Conservation (phyloP, 1,284 basidiomycete species). For the Puccinia coronata region DNA sequence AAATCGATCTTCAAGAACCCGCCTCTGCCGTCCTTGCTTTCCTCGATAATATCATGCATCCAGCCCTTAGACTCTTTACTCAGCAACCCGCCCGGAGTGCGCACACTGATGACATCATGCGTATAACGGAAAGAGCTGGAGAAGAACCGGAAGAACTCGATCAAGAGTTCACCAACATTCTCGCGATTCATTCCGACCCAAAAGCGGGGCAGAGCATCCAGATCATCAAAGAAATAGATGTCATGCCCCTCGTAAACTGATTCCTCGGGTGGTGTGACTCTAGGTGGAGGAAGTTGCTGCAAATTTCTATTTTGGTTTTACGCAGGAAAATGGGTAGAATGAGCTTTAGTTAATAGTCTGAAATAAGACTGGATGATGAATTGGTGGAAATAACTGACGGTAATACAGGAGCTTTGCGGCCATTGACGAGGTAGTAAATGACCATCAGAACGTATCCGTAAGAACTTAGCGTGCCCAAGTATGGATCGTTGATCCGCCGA, state of each 20-base stretch:
- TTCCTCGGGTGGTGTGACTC: constrained; percentile 65
- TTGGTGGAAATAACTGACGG: constrained; percentile 61
- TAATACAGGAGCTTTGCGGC: constrained; percentile 89
- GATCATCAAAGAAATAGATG: constrained; percentile 90
- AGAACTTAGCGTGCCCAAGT: constrained; percentile 91
- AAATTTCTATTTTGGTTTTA: constrained; percentile 54
- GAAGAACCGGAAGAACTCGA: constrained; percentile 97
- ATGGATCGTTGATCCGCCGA: constrained; percentile 96
- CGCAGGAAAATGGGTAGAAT: constrained; percentile 11
- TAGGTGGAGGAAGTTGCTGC: constrained; percentile 58
- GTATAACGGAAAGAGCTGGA: constrained; percentile 90
- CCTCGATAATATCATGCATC: constrained; percentile 74
- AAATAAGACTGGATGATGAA: constrained; percentile 71
- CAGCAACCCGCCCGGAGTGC: constrained; percentile 72
- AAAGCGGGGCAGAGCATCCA: constrained; percentile 81
- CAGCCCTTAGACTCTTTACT: constrained; percentile 90
- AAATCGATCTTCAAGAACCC: constrained; percentile 76
- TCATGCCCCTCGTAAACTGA: constrained; percentile 71
- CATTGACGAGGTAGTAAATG: constrained; percentile 94
- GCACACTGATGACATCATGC: constrained; percentile 84
- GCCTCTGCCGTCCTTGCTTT: constrained; percentile 62
- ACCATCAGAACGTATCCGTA: constrained; percentile 98
- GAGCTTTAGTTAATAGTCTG: constrained; percentile 55
- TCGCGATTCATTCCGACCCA: constrained; percentile 94
- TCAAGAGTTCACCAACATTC: constrained; percentile 89